Evolutionary conservation across 305 asterid genomes (phyloP).

Genomic region (Andrographis paniculata): DNA sequence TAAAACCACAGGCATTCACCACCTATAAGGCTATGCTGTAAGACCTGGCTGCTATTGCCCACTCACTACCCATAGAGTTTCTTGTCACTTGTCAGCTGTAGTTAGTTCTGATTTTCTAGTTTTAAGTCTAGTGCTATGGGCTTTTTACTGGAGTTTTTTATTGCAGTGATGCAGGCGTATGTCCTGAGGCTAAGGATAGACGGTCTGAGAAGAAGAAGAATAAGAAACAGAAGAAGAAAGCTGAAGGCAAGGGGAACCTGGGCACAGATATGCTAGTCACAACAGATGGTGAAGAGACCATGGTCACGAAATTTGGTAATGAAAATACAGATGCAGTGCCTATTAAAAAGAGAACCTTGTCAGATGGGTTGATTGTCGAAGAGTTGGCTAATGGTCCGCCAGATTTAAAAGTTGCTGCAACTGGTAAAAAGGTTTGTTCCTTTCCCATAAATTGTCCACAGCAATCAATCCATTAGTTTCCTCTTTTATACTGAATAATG

Average conservation of each 20-base stretch:
- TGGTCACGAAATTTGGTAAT: constrained; percentile 19
- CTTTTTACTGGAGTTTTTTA: constrained; percentile 6
- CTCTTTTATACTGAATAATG: constrained; percentile 5
- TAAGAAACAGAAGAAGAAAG: constrained; percentile 44
- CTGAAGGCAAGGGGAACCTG: constrained; percentile 17
- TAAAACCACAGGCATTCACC: too few relatives aligned
- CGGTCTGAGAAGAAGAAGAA: constrained; percentile 28
- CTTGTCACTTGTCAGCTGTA: background rate
- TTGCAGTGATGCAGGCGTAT: constrained; percentile 26
- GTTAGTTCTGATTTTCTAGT: constrained; percentile 9
- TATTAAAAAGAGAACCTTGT: constrained; percentile 36
- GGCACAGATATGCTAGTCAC: constrained; percentile 15
- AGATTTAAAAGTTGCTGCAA: constrained; percentile 57
- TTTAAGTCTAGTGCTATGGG: constrained; percentile 1
- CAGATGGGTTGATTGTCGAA: constrained; percentile 69
- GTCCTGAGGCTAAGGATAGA: constrained; percentile 28
- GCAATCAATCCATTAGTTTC: too few relatives aligned
- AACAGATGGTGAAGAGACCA: constrained; percentile 25
- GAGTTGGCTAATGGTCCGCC: constrained; percentile 50
- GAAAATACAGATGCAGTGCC: constrained; percentile 19
- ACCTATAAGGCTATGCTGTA: too few relatives aligned
- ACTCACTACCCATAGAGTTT: background rate
- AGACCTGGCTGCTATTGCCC: background rate
- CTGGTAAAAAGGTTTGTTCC: constrained; percentile 49
- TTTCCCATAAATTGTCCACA: background rate